Base-by-base conservation (phyloP, 176 grass and related monocot species). In the Otatea glauca region DNA sequence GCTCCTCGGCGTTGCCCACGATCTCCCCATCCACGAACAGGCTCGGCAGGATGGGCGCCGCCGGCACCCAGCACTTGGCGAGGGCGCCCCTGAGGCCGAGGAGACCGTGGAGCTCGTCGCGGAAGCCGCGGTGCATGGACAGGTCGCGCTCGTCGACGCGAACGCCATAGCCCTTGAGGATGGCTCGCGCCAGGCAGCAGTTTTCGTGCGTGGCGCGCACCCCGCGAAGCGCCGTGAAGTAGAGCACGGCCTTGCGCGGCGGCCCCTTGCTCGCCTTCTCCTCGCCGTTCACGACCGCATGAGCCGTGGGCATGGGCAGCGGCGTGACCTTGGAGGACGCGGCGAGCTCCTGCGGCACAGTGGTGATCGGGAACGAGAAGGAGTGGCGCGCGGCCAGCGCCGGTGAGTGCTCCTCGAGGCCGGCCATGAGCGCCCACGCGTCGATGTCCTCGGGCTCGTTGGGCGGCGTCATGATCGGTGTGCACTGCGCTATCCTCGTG, bases 361-460 rank as follows among this genome's bases (percentile, higher is more conserved):
- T 3, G 55, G 72, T 6, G 48, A 90, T 58, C 5, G 80, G 93
- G 74, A 98, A 98, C 25, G 96, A 98, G 93, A 98, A 98, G 17
- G 96, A 98, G 69, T 90, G 91, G 61, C 95, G 91, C 4, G 73
- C 59, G 25, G 48, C 38, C 79, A 72, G 69, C 4, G 87, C 61
- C 67, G 86, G 89, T 15, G 88, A 88, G 58, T 85, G 79, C 42
- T 88, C 93, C 53, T 98, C 96, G 48, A 98, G 76, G 49, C 89
- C 96, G 20, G 91, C 88, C 93, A 98, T 98, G 63, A 98, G 91
- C 74, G 78, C 88, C 80, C 89, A 88, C 48, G 91, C 85, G 78
- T 98, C 90, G 83, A 98, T 94, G 75, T 76, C 83, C 88, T 98
- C 96, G 1, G 91, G 91, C 74, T 98, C 96, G 68, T 96, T 98